Evolutionary conservation across 495 filamentous ascomycete species (phyloP), one percentile per base, ranked within the genome.

Genomic region (Wilcoxina mikolae): DNA sequence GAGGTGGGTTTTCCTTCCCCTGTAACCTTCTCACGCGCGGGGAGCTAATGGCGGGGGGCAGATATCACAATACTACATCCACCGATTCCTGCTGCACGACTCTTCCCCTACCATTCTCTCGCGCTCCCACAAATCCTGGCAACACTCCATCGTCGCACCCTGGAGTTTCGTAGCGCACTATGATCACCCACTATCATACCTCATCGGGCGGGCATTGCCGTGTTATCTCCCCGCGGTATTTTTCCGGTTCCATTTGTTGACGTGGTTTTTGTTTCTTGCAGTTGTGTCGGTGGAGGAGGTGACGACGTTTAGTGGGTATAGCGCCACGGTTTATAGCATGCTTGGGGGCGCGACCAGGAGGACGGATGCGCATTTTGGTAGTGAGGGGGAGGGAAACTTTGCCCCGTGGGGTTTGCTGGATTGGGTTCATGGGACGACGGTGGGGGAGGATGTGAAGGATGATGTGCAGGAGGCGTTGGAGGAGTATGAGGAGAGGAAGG

Each of bases 341-440:
- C 70, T 94, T 45, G 76, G 80, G 0, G 84, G 87, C 1, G 81
- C 93, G 60, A 78, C 85, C 12, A 72, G 78, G 53, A 73, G 86
- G 28, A 79, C 72, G 1, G 84, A 89, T 54, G 62, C 66, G 38
- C 89, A 95, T 69, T 73, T 83, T 54, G 66, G 77, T 11, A 50
- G 69, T 69, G 24, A 64, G 64, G 31, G 81, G 75, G 3, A 68
- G 24, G 85, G 85, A 0, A 94, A 94, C 59, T 95, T 76, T 62
- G 84, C 81, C 0, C 74, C 79, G 9, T 84, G 81, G 76, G 87
- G 87, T 1, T 57, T 94, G 5, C 31, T 90, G 58, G 89, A 95
- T 67, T 86, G 83, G 78, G 45, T 79, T 0, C 71, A 74, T 60
- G 83, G 84, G n/a, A 89, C 87, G 2, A 78, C 49, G 12, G 49